Evolutionary conservation across 2,329 filamentous ascomycete species (phyloP), one percentile per base, ranked within the genome.

Genomic region (Aureobasidium subglaciale): DNA sequence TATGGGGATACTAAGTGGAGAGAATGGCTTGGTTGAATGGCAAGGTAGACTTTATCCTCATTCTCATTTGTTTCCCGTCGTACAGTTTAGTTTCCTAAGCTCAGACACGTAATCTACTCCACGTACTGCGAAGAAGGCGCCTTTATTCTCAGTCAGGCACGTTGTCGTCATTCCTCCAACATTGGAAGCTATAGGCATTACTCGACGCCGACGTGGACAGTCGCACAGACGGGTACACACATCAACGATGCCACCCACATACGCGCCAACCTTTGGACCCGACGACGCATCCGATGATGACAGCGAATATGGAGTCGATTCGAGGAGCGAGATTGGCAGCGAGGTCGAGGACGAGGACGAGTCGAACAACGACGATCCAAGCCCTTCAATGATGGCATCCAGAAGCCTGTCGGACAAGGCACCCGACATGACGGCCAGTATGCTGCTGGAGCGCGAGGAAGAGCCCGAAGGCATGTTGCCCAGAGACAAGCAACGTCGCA

Each of bases 401-500:
- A 43, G 27, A 15, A 54, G 18, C 8, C 38, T 54, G 5, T 54
- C 50, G 30, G 37, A 54, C 38, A 35, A 45, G 27, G 40, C 20
- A 18, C 13, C 22, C 29, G 37, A 37, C 46, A 57, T 49, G 43
- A 53, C 55, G 4, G 55, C 25, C 20, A 53, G 55, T 16, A 34
- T 52, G 45, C 29, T 45, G n/a, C 40, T 57, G 56, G 34, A 59
- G 20, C 62, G 62, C 25, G 64, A 65, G 25, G 49, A 59, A 20
- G 63, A 64, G 48, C 61, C 56, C 13, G 60, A 66, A 29, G 68
- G 65, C 18, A 61, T 77, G 65, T 69, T 78, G 38, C 72, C 73
- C 38, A 67, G 76, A 63, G 76, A 79, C 63, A 77, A 74, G 65
- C 78, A 82, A 66, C 73, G 78, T 56, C 86, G 85, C 68, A 96